Evolutionary conservation across 768 basidiomycete genomes (phyloP), one percentile per base, ranked within the genome.

Genomic region (Phylloporus sp.): DNA sequence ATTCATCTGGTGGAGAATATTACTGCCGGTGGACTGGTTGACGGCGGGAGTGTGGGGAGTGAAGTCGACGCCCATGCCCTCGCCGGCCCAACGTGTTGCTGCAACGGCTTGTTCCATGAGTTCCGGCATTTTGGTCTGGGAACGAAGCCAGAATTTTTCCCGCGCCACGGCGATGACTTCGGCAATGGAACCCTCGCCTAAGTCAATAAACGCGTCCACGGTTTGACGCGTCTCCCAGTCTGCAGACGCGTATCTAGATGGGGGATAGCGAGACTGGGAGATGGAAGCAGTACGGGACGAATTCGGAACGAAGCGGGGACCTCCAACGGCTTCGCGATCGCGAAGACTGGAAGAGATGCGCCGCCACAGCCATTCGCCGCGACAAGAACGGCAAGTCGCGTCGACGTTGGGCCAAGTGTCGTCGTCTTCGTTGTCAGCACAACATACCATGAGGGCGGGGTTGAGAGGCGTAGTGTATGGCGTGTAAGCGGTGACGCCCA

Each of bases 141-240:
- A 72, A 29, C 79, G 69, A 38, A 89, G 61, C 87, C 87, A 90
- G 45, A 74, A 70, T 62, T 86, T 84, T 63, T 89, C 87, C 50
- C 78, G 72, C 14, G 82, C 82, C 23, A 84, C 63, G 24, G 60
- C 60, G 27, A 87, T 60, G 18, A 88, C 80, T 37, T 85, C 81
- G 35, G 60, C 55, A 48, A 89, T 76, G 6, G 71, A 76, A 18
- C 86, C 86, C 52, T 89, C 87, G 3, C 77, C 84, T 21, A 84
- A 69, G 46, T 88, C 86, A 31, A 88, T 64, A 65, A 85, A 90
- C n/a, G 75, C 75, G 42, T 84, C 84, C 11, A 89, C 73, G 9
- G 73, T 72, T 54, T 81, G 79, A 35, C 82, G 74, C 37, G 79
- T 79, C 61, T 86, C 84, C 82, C 81, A 84, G 54, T 87, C 84